Evolutionary conservation across 495 filamentous ascomycete genomes (phyloP).

Genomic region (Penicillium simplicissimum): DNA sequence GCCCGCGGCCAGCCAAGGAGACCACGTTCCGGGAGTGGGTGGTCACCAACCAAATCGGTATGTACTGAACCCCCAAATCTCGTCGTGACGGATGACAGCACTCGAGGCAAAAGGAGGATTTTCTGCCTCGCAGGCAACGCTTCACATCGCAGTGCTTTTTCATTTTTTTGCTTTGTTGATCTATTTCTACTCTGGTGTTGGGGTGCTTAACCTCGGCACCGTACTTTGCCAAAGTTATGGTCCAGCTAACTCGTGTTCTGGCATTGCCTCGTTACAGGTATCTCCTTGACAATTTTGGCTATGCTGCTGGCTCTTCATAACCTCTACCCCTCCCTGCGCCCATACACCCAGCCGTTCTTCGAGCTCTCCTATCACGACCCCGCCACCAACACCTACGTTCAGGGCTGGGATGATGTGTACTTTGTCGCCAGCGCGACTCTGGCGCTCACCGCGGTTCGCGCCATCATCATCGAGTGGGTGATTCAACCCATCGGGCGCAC

Average conservation of each 20-base stretch:
- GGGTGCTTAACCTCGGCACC: background rate
- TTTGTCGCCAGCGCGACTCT: conserved; percentile 79
- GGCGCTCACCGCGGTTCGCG: conserved; percentile 81
- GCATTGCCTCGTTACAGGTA: conserved; percentile 49
- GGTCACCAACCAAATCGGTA: conserved; percentile 56
- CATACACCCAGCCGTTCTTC: conserved; percentile 83
- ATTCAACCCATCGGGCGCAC: conserved; percentile 71
- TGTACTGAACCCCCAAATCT: conserved; percentile 13
- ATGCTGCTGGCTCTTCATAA: conserved; percentile 76
- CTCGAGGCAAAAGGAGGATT: background rate
- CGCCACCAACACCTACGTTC: conserved; percentile 62
- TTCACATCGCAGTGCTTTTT: background rate
- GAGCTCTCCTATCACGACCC: conserved; percentile 79
- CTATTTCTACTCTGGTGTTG: background rate
- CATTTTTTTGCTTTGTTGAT: background rate
- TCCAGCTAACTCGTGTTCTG: conserved; percentile 21
- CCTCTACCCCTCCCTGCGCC: conserved; percentile 72
- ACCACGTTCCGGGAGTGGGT: conserved; percentile 54
- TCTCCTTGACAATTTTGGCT: conserved; percentile 75
- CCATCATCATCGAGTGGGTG: conserved; percentile 82
- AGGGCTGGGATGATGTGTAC: conserved; percentile 77
- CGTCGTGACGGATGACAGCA: background rate
- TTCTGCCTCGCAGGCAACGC: background rate
- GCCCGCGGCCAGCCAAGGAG: conserved; percentile 40
- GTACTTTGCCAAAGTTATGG: conserved; percentile 8